Evolutionary conservation across 140 eudicot genomes (phyloP), one percentile per base, ranked within the genome.

Genomic region (Cichorium intybus): DNA sequence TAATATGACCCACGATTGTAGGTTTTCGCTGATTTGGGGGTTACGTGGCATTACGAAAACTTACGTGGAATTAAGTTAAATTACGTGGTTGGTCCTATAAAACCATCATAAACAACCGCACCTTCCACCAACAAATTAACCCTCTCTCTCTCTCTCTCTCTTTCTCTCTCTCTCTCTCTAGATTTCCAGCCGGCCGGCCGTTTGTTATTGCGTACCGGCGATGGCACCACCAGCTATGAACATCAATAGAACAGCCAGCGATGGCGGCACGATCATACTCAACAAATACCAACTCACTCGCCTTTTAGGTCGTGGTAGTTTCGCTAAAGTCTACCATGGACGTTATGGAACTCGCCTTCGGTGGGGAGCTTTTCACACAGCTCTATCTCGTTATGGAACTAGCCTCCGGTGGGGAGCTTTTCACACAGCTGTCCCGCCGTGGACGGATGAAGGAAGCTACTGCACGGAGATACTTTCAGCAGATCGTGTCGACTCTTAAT

Each of bases 351-450:
- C n/a, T n/a, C n/a, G n/a, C n/a, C n/a, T n/a, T n/a, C n/a, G n/a
- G n/a, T n/a, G n/a, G n/a, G n/a, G n/a, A n/a, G n/a, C n/a, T n/a
- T n/a, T n/a, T n/a, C n/a, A n/a, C n/a, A n/a, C n/a, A 84, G 70
- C 84, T 87, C 64, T 87, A 87, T 46, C 73, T 87, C 5, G 96
- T 87, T 22, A 87, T 84, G 89, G 93, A 87, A 27, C 81, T 84
- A 23, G 96, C 96, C 28, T 43, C 64, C 16, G 86, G 86, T 6
- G 92, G 92, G 6, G 89, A 87, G 59, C 82, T 87, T 6, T 77
- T 76, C 56, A 34, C 80, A 1, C 80, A 84, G 64, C 72, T 80
- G 10, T 24, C 79, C 11, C 79, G 56, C 45, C 80, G 78, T 4
- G 82, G 87, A 12, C 69, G 82, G 5, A 71, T 84, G 72, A 71